Evolutionary conservation across 2,329 filamentous ascomycete species (phyloP), one percentile per base, ranked within the genome.

Genomic region (Stemphylium vesicarium): DNA sequence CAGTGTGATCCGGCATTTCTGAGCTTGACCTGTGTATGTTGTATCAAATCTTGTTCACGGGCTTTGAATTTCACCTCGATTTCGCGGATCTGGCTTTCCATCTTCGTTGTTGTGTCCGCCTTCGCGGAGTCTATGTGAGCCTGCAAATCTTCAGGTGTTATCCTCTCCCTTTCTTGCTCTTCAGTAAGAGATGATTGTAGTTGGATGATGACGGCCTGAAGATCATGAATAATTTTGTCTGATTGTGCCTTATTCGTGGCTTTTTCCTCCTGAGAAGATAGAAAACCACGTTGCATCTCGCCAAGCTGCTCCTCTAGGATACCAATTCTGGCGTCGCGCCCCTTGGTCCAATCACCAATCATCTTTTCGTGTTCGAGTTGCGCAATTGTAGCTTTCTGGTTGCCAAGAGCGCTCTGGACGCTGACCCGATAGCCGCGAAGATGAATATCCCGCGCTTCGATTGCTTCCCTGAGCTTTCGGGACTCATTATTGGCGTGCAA

Each of bases 401-500:
- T 8, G 10, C 38, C 9, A 7, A 51, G 16, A 16, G 12, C n/a
- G 4, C 32, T 41, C 4, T 7, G 22, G 12, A 26, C 11, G 8
- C 33, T 38, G 16, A 37, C 32, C 13, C 29, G 8, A 13, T 24
- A 41, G 18, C 37, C 54, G 4, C 26, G 18, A 10, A 36, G 50
- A n/a, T 31, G 20, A 4, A 12, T 33, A 4, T 41, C 16, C 24
- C 24, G 35, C 8, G 15, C 29, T 2, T 40, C 31, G 15, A 54
- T 36, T 10, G 13, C 24, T 29, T 38, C n/a, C 36, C 15, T 13
- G 2, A 57, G 35, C 4, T 53, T 22, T 13, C 50, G 36, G 8
- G 16, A 29, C 39, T 53, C 50, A 31, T 53, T 53, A 9, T 53
- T 49, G 20, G 54, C 54, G 12, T 49, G 54, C 4, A 57, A 4